Evolutionary conservation across 2,329 filamentous ascomycete species (phyloP).

Genomic region (Xylaria digitata): DNA sequence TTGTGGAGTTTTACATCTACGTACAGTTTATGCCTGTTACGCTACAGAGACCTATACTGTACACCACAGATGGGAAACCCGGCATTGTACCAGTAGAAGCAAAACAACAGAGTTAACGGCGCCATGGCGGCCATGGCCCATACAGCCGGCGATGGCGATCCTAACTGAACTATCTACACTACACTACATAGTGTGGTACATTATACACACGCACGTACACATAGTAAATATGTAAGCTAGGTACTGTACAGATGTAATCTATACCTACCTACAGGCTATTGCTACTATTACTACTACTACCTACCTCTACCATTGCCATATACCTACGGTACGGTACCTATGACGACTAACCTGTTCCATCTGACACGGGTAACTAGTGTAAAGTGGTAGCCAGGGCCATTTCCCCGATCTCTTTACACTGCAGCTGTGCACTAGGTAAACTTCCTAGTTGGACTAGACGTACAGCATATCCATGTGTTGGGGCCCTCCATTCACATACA

Average conservation of each 20-base stretch:
- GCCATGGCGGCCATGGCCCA: slow-evolving; percentile 34
- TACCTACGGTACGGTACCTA: neutral
- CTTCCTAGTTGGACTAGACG: neutral
- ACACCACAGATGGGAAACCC: slow-evolving; percentile 7
- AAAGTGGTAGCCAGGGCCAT: slow-evolving; percentile 31
- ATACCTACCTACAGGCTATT: neutral
- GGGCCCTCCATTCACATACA: slow-evolving; percentile 27
- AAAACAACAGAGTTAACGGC: slow-evolving; percentile 32
- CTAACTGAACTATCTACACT: slow-evolving; percentile 26
- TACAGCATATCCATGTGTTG: slow-evolving; percentile 35
- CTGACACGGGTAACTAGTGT: slow-evolving; percentile 33
- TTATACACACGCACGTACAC: neutral
- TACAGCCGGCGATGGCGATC: slow-evolving; percentile 36
- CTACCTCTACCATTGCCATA: neutral
- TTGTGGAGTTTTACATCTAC: slow-evolving; percentile 1
- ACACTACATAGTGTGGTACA: too few species aligned
- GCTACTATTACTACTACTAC: neutral
- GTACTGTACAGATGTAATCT: slow-evolving; percentile 5
- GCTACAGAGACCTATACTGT: slow-evolving; percentile 7
- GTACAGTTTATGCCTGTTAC: neutral
- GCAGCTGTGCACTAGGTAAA: slow-evolving; percentile 7
- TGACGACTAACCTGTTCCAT: slow-evolving; percentile 18
- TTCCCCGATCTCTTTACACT: slow-evolving; percentile 30
- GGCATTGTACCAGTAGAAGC: slow-evolving; percentile 23
- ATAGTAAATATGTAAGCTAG: neutral